phyloP scores from a whole-genome alignment of 495 filamentous ascomycete species.

The Gamarada debralockiae region DNA sequence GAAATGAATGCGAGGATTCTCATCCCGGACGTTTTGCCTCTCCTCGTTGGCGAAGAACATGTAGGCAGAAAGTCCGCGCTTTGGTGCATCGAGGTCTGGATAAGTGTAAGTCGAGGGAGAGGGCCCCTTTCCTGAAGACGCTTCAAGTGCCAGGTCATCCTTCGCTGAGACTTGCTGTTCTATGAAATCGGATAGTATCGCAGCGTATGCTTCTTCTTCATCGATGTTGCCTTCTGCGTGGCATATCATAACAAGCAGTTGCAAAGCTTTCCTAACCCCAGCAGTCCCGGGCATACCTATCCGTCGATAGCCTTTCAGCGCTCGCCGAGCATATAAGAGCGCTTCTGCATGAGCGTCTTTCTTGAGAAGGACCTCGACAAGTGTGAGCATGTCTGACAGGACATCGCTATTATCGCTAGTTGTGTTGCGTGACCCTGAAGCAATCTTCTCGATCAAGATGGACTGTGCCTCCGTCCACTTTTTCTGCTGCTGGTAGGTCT shows the following conservation, averaged over 20 bases:
- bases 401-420: not conserved
- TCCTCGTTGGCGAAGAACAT: slow-evolving; percentile 99
- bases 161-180: not conserved
- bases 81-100: slow-evolving; percentile 94
- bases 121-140: no score
- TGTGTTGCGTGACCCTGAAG: not conserved
- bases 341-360: slow-evolving; percentile 10
- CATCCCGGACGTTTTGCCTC: slow-evolving; percentile 94
- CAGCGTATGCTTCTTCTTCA: slow-evolving; percentile 15
- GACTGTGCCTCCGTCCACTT: slow-evolving; percentile 15
- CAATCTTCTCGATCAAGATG: slow-evolving; percentile 10
- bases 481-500: slow-evolving; percentile 5
- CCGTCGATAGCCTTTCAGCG: slow-evolving; percentile 13
- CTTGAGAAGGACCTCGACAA: slow-evolving; percentile 10
- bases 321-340: slow-evolving; percentile 11
- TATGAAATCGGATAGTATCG: slow-evolving; percentile 11
- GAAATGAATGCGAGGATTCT: slow-evolving; percentile 97
- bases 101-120: no score
- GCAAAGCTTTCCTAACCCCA: slow-evolving; percentile 6
- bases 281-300: not conserved
- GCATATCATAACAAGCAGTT: slow-evolving; percentile 4
- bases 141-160: no score
- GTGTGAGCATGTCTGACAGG: not conserved
- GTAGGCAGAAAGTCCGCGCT: slow-evolving; percentile 98
- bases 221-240: slow-evolving; percentile 2